A percentile compares a stretch with the other conserved stretches of the same genome.
Evolutionary conservation across 108 stramenopile genomes (phyloP).

Genomic region (Asterionellopsis glacialis): DNA sequence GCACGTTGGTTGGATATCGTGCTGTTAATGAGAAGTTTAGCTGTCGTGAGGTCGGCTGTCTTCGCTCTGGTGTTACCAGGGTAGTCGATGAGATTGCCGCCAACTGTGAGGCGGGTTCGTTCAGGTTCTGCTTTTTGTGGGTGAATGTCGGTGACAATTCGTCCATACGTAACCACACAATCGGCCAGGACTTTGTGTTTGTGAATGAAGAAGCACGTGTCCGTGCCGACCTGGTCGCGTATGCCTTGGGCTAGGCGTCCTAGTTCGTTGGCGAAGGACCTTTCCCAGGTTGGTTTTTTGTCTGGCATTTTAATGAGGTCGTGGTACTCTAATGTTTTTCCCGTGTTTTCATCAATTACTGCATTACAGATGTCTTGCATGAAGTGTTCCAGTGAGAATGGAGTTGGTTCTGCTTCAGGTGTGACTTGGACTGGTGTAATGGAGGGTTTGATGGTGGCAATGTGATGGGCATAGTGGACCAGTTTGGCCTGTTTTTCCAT

Average conservation of each 20-base stretch:
- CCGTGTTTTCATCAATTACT: conserved; percentile 10
- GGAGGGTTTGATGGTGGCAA: background rate
- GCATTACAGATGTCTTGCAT: no score
- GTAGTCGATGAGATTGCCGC: no score
- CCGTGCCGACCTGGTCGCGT: background rate
- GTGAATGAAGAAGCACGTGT: no score
- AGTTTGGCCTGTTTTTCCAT: no score
- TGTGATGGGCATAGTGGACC: no score
- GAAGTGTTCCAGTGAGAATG: no score
- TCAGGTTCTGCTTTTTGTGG: conserved; percentile 24
- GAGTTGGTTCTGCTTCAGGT: no score
- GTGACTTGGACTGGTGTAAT: background rate
- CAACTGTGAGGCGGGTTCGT: conserved; percentile 29
- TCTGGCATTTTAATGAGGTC: no score
- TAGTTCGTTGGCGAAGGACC: conserved; percentile 14
- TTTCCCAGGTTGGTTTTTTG: no score
- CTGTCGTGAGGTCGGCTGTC: conserved; percentile 29
- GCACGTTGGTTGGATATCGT: conserved; percentile 28
- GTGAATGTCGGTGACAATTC: conserved; percentile 19
- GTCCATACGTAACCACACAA: conserved; percentile 18
- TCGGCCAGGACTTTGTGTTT: conserved; percentile 23
- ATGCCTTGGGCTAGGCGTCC: conserved; percentile 20
- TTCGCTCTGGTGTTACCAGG: conserved; percentile 23
- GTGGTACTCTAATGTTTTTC: no score
- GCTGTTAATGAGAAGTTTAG: conserved; percentile 46